phyloP scores from a whole-genome alignment of 768 basidiomycete genomes.

The Gymnopilus dilepis region DNA sequence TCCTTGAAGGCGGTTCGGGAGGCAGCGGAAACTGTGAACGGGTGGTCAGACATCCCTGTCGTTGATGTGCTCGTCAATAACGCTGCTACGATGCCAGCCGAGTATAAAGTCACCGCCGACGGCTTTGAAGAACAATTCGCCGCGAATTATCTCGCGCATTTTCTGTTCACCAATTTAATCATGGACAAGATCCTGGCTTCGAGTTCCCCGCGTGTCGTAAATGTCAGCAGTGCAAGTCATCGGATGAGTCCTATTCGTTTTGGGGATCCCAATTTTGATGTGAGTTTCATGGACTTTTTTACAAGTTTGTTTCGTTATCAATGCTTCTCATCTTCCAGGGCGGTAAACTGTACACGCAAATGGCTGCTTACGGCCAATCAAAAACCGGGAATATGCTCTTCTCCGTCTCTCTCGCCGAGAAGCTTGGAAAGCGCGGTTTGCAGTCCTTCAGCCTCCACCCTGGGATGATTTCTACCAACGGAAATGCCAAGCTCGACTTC shows the following conservation, averaged over 20 bases:
- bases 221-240: background rate
- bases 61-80: constrained; percentile 1
- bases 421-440: background rate
- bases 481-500: background rate
- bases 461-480: background rate
- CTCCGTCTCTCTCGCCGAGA: background rate
- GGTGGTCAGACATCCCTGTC: background rate
- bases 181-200: background rate
- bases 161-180: constrained; percentile 1
- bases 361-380: background rate
- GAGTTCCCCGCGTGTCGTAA: background rate
- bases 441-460: background rate
- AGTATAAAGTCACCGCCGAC: background rate
- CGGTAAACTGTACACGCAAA: background rate
- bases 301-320: background rate
- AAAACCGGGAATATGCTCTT: background rate
- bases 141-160: background rate
- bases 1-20: background rate
- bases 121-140: background rate
- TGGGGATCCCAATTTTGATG: background rate
- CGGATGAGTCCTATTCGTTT: background rate
- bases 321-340: background rate
- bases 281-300: background rate
- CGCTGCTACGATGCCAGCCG: background rate
- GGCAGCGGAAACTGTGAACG: background rate